A percentile compares a stretch with the other conserved stretches of the same genome.
These are phyloP conservation scores for Ustilago loliicola DNA, from an alignment of 1,284 basidiomycete species.

Conservation along the genomic window DNA sequence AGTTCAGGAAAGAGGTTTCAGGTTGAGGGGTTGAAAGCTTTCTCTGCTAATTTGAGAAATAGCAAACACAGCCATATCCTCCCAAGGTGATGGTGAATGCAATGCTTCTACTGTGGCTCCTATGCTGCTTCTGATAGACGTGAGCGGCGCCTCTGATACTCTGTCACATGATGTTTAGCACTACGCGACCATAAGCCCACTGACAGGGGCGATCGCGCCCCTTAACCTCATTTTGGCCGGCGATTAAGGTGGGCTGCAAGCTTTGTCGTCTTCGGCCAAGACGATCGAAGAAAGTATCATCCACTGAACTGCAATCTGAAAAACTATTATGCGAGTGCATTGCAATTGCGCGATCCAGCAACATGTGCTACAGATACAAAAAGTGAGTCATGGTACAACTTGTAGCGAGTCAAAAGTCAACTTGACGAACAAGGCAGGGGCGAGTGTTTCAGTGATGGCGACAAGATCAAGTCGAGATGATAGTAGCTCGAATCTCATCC, in stretches of 20 bases:
- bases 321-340: constrained; percentile 8
- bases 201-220: constrained; percentile 5
- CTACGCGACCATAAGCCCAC: not conserved
- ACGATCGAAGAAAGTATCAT: not conserved
- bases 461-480: constrained; percentile 45
- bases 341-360: constrained; percentile 9
- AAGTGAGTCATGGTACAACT: not conserved
- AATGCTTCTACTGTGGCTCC: not conserved
- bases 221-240: not conserved
- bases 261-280: not conserved
- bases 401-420: not conserved
- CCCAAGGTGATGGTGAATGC: not conserved
- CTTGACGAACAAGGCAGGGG: not conserved
- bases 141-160: not conserved
- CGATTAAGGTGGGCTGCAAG: not conserved
- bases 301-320: not conserved
- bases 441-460: not conserved
- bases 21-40: not conserved
- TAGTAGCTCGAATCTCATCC: constrained; percentile 35
- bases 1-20: not conserved
- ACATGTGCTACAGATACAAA: constrained; percentile 6
- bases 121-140: too few relatives aligned
- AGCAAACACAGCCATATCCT: constrained; percentile 1
- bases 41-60: constrained; percentile 1
- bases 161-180: not conserved